Conservation (phyloP, 1,139 yeast species). For the Kluyveromyces marxianus region DNA sequence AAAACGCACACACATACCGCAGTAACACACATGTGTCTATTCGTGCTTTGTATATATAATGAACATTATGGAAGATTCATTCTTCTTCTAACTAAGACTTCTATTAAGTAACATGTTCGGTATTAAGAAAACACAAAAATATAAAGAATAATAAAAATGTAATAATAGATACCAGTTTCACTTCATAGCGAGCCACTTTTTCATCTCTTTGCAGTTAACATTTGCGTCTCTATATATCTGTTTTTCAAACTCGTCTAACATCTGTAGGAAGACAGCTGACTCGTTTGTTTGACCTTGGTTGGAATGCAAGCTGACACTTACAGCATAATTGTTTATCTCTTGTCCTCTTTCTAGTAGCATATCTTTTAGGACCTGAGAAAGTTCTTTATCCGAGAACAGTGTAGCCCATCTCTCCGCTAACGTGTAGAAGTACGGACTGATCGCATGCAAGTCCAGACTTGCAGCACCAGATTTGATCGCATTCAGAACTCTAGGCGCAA, state of each 20-base stretch:
- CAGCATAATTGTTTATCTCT: constrained; percentile 64
- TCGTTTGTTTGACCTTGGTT: constrained; percentile 6
- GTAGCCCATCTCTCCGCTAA: constrained; percentile 69
- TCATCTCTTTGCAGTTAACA: constrained; percentile 54
- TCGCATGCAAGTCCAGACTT: constrained; percentile 59
- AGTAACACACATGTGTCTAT: too few relatives aligned
- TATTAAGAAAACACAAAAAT: neutral
- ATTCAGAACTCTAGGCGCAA: constrained; percentile 57
- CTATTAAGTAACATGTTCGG: too few relatives aligned
- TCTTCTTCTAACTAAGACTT: too few relatives aligned
- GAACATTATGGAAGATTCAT: too few relatives aligned
- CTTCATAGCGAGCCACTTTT: constrained; percentile 45
- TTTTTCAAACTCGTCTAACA: constrained; percentile 72
- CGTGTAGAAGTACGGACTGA: constrained; percentile 58
- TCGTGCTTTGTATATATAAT: too few relatives aligned
- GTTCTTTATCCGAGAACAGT: constrained; percentile 58
- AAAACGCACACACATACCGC: too few relatives aligned
- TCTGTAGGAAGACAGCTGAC: constrained; percentile 39
- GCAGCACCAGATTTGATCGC: constrained; percentile 74
- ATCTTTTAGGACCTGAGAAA: constrained; percentile 44
- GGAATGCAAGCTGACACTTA: constrained; percentile 20
- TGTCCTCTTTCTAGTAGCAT: constrained; percentile 59
- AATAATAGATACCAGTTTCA: constrained; percentile 3
- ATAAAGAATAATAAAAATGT: neutral
- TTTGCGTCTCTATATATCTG: constrained; percentile 50